Conservation (phyloP, 305 asterid genomes). For the Lippia alba region DNA sequence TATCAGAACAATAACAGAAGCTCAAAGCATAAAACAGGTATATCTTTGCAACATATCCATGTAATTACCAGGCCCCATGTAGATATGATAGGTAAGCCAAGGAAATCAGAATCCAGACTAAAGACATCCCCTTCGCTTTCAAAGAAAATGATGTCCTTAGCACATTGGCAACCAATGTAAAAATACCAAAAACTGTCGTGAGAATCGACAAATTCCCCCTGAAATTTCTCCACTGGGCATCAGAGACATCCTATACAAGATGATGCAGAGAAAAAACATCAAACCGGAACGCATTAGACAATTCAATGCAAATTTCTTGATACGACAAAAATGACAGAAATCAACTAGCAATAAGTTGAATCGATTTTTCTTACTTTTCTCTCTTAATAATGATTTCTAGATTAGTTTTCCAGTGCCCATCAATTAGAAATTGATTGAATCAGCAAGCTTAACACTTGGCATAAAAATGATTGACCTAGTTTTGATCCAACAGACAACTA, state of each 20-base stretch:
- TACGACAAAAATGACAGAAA: not conserved
- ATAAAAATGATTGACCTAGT: not conserved
- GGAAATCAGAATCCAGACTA: constrained; percentile 76
- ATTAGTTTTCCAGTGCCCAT: constrained; percentile 4
- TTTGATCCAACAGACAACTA: not conserved
- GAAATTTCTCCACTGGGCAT: constrained; percentile 96
- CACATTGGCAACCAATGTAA: constrained; percentile 67
- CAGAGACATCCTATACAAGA: constrained; percentile 74
- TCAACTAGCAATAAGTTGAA: constrained; percentile 17
- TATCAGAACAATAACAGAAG: constrained; percentile 32
- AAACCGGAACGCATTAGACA: constrained; percentile 30
- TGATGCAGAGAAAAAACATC: constrained; percentile 24
- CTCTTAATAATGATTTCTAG: constrained; percentile 5
- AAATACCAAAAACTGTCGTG: constrained; percentile 66
- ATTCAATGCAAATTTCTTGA: constrained; percentile 6
- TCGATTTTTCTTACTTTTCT: constrained; percentile 11
- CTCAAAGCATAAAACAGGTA: constrained; percentile 36
- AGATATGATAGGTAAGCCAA: constrained; percentile 72
- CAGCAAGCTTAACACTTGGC: constrained; percentile 14
- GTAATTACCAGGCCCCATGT: constrained; percentile 87
- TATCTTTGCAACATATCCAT: constrained; percentile 19
- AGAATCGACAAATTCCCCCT: constrained; percentile 84
- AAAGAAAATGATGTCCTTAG: constrained; percentile 55
- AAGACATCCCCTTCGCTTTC: constrained; percentile 87
- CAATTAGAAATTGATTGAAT: constrained; percentile 21